A percentile compares a stretch with the other conserved stretches of the same genome.
Conservation (phyloP, 139 green algal species). For the Chlamydomonas sphaeroides region DNA sequence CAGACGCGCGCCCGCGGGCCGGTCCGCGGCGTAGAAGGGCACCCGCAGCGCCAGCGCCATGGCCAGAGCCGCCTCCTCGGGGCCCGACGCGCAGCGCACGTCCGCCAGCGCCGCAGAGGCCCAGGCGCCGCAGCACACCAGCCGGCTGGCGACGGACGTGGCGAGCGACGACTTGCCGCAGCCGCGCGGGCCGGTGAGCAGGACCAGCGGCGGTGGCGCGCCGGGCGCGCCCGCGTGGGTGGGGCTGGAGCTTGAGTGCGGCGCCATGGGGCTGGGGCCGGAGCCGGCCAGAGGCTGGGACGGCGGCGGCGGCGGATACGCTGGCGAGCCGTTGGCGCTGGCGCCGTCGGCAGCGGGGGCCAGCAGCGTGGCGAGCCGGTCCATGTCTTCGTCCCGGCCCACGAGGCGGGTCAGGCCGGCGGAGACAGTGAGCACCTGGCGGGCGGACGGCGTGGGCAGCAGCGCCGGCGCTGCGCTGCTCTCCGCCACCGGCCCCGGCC, state of each 20-base stretch:
- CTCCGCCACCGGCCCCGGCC: no score
- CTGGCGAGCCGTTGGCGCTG: neutral
- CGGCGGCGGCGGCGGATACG: neutral
- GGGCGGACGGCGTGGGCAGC: no score
- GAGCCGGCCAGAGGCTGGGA: no score
- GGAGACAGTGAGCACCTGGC: no score
- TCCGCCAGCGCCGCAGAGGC: neutral
- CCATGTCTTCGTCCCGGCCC: neutral
- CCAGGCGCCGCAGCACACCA: slow-evolving; percentile 9
- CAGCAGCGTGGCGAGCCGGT: neutral
- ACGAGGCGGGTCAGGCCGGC: slow-evolving; percentile 2
- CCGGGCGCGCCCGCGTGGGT: neutral
- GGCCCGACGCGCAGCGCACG: neutral
- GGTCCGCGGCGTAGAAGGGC: slow-evolving; percentile 36
- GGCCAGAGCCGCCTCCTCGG: slow-evolving; percentile 23
- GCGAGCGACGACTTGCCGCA: slow-evolving; percentile 24
- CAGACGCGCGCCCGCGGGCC: slow-evolving; percentile 14
- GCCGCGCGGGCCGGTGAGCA: slow-evolving; percentile 11
- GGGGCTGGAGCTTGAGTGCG: no score
- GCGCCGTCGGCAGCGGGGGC: neutral
- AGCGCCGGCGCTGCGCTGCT: no score
- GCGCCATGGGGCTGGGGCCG: neutral
- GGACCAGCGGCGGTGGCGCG: neutral
- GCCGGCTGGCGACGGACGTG: neutral
- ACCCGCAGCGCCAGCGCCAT: slow-evolving; percentile 24